Conservation (phyloP, 257 asterid genomes). For the Solanum paucissectum region DNA sequence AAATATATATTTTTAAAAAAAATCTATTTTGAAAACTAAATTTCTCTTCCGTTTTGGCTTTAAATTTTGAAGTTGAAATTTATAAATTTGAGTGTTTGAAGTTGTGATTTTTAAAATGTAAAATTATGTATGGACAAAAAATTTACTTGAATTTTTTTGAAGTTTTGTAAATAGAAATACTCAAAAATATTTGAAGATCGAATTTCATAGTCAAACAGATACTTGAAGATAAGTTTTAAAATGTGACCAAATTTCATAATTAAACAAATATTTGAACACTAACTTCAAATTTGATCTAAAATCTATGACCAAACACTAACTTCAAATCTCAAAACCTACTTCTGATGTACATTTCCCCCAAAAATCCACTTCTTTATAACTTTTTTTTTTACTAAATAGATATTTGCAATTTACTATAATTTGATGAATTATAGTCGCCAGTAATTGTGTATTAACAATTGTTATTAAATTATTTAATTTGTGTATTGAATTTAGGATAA, state of each 20-base stretch:
- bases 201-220: no score
- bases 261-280: no score
- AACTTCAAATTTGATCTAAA: background rate
- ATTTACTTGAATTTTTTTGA: background rate
- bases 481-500: no score
- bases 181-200: background rate
- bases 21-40: background rate
- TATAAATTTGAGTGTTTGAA: background rate
- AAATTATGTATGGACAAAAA: background rate
- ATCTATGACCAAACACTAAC: background rate
- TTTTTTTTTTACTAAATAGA: background rate
- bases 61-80: no score
- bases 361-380: background rate
- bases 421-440: background rate
- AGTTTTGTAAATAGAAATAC: background rate
- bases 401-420: no score
- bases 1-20: no score
- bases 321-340: background rate
- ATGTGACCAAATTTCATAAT: background rate
- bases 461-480: no score
- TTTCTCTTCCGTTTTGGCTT: no score
- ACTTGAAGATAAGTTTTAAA: background rate
- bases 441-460: background rate
- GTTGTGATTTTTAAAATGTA: background rate
- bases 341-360: background rate